Evolutionary conservation across 331 rosid genomes (phyloP).

Genomic region (Rhamnella rubrinervis): DNA sequence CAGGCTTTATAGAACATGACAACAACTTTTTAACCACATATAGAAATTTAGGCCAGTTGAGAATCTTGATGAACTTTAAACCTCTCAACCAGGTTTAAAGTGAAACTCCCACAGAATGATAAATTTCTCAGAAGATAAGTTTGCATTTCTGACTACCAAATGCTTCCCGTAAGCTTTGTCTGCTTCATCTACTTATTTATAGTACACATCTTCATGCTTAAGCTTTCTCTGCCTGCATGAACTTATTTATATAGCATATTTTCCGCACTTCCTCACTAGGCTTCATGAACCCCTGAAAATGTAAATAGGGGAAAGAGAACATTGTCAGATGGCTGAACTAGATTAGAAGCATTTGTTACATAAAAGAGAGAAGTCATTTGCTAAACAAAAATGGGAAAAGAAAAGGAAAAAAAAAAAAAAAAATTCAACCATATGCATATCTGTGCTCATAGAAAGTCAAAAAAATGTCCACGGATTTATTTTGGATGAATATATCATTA

Average conservation of each 20-base stretch:
- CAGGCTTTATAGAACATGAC: conserved; percentile 13
- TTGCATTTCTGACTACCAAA: conserved; percentile 10
- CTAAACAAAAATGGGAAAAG: background rate
- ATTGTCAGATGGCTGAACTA: background rate
- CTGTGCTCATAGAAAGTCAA: background rate
- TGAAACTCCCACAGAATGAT: conserved; percentile 4
- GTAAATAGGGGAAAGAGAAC: background rate
- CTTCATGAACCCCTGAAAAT: conserved; percentile 18
- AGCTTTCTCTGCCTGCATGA: conserved; percentile 6
- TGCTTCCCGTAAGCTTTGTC: conserved; percentile 6
- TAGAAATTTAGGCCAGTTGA: conserved; percentile 4
- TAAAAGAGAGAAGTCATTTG: background rate
- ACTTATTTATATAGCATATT: conserved; percentile 19
- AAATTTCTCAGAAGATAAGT: background rate
- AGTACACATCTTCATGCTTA: conserved; percentile 3
- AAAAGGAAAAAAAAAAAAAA: background rate
- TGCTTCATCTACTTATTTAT: conserved; percentile 22
- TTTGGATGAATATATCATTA: background rate
- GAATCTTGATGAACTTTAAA: background rate
- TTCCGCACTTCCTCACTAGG: background rate
- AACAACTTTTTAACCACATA: conserved; percentile 14
- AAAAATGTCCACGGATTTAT: background rate
- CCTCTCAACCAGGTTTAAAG: background rate
- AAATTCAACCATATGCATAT: background rate
- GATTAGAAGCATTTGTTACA: too few species aligned